A percentile compares a stretch with the other conserved stretches of the same genome.
These are phyloP conservation scores for Gaultheria prostrata DNA, from an alignment of 148 eudicot genomes.

Conservation along the genomic window DNA sequence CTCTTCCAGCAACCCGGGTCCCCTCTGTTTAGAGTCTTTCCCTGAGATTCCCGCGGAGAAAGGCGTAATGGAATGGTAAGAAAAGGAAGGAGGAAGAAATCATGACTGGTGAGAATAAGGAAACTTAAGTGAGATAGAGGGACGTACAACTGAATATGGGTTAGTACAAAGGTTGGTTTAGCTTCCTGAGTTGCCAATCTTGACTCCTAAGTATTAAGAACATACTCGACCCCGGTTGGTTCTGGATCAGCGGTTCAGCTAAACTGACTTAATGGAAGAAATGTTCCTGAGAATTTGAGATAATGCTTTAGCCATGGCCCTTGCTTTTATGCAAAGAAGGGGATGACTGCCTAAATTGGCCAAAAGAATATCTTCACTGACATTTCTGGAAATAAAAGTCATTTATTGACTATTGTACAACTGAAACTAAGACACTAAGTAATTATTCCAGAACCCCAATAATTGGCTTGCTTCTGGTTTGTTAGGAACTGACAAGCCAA, in stretches of 20 bases:
- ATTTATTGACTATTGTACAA: not conserved
- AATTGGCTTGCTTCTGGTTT: not conserved
- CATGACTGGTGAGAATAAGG: not conserved
- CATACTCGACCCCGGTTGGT: not conserved
- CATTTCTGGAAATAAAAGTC: not conserved
- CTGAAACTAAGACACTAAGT: not conserved
- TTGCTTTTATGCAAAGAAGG: not conserved
- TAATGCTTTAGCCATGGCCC: not conserved
- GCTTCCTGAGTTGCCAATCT: conserved; percentile 3
- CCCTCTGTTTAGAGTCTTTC: too few relatives aligned
- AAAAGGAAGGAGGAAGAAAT: too few relatives aligned
- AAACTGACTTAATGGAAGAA: not conserved
- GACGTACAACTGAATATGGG: conserved; percentile 2
- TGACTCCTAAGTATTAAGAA: not conserved
- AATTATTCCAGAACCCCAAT: not conserved
- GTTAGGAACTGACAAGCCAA: conserved; percentile 6
- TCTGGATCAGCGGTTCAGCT: conserved; percentile 6
- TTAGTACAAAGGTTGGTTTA: not conserved
- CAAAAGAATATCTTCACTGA: not conserved
- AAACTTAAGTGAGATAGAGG: not conserved
- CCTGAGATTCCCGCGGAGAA: too few relatives aligned
- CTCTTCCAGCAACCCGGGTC: too few relatives aligned
- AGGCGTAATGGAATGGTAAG: too few relatives aligned
- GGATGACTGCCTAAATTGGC: not conserved
- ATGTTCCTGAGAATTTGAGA: not conserved